Base-by-base conservation (phyloP, 257 asterid genomes). In the Solanum chmielewskii region DNA sequence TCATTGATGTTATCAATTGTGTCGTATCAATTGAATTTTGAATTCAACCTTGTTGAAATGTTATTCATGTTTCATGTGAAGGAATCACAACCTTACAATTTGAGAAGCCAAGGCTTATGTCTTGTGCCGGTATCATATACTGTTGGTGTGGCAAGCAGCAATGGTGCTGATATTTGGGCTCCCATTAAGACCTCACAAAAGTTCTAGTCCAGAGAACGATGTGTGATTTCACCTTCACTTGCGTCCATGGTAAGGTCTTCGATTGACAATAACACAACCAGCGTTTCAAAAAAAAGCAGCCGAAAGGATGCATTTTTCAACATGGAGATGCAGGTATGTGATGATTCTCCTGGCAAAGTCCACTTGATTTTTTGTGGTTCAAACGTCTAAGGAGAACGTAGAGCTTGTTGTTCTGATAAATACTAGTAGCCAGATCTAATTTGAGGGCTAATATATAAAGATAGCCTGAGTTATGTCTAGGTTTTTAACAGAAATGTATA, bases 121-220 rank as follows among this genome's bases (percentile, higher is more conserved):
- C 91, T 96, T 12, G 94, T 95, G 85, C 99, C 99, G 1, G 78
- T 93, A 85, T 91, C 95, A 1, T 93, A 88, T 56, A 93, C 98
- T 0, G 42, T 29, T 23, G 98, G 98, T 69, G 95, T 94, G 44
- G 95, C 89, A 4, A 90, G 93, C 88, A 92, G 98, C 92, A 96
- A 96, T 59, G 99, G 99, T 56, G 99, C 99, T 0, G 98, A 96
- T 90, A 96, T 96, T 44, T 96, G 99, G 99, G 98, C 98, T 15
- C 99, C 99, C 21, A 92, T 92, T 39, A 94, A 94, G 86, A 91
- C 93, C 84, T 75, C 90, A 83, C 92, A 73, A 62, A 41, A 90
- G 78, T 82, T 88, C 86, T 31, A 90, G 77, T 88, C 86, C 27
- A 90, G 77, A 91, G 87, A 75, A 52, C 27, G 45, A 85, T 60